Base-by-base conservation (phyloP, 768 basidiomycete species). In the Tylopilus vinaceipallidus region DNA sequence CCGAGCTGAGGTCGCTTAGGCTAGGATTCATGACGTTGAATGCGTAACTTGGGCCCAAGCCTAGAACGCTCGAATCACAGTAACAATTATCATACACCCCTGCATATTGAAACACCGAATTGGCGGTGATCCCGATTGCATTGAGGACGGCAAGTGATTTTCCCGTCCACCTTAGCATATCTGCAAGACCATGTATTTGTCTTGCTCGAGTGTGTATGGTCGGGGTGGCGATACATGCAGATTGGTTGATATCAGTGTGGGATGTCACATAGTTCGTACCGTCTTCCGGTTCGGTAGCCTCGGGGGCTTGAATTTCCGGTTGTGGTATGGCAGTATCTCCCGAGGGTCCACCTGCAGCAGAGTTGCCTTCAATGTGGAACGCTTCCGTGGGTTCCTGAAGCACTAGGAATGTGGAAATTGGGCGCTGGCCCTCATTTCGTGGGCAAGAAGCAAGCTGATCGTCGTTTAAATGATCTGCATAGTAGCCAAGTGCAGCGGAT, bases 101-200 rank as follows among this genome's bases (percentile, higher is more conserved):
- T 9, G 60, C 39, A 26, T 61, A 71, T 36, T 71, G 67, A 32
- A 71, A 56, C 6, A 71, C 3, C n/a, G 64, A 69, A 12, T 49
- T 54, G 30, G 53, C 20, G 20, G 70, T 1, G 45, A 66, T 53
- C 3, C 54, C 53, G 14, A 62, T 52, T 3, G 67, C 57, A 20
- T 71, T 71, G 44, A 52, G 7, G 10, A 58, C 41, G 2, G 70
- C 70, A 14, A 71, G 24, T 3, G 44, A 14, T 47, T 70, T 64
- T 9, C 64, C 65, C 12, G 45, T 33, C 50, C 65, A 60, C 1
- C 69, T 59, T 4, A 71, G 45, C 46, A 39, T 45, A 14, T 61
- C 37, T 1, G 66, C 54, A 14, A 56, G 2, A 0, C 8, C 33
- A 19, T n/a, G 37, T 14, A 36, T 30, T 24, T 3, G 3, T 14